phyloP scores from a whole-genome alignment of 371 early-diverging fungal genomes.

The Mucor sp. region DNA sequence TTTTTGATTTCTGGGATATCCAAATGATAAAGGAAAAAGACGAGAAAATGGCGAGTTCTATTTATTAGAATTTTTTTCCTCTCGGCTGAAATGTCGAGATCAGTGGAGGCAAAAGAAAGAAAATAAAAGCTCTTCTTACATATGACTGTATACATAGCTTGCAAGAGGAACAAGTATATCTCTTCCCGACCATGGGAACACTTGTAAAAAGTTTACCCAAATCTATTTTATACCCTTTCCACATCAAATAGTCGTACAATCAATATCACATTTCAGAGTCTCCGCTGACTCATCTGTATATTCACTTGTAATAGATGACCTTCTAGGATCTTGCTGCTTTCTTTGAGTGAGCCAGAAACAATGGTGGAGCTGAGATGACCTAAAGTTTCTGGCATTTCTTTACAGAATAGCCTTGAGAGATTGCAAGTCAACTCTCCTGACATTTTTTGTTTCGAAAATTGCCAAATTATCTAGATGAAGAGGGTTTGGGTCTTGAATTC shows the following conservation, averaged over 20 bases:
- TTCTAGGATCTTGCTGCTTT: background rate
- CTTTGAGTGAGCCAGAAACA: background rate
- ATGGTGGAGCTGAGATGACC: background rate
- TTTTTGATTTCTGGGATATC: background rate
- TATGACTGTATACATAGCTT: background rate
- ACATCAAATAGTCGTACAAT: background rate
- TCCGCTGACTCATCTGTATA: background rate
- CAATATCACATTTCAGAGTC: background rate
- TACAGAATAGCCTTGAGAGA: too few species aligned
- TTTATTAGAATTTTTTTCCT: background rate
- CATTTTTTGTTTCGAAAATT: too few species aligned
- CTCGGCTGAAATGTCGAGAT: background rate
- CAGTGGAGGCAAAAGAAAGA: background rate
- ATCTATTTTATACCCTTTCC: background rate
- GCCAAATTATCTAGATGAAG: too few species aligned
- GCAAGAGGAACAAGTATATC: background rate
- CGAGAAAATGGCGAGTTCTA: background rate
- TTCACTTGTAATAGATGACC: too few species aligned
- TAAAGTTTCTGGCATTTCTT: too few species aligned
- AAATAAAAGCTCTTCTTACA: background rate
- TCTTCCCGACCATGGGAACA: slow-evolving; percentile 1
- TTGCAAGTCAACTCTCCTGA: too few species aligned
- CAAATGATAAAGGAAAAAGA: background rate
- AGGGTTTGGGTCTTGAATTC: too few species aligned
- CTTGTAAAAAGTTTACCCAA: slow-evolving; percentile 2